These are phyloP conservation scores for Hypoxylon rubiginosum DNA, from an alignment of 2,329 filamentous ascomycete species.

Conservation along the genomic window DNA sequence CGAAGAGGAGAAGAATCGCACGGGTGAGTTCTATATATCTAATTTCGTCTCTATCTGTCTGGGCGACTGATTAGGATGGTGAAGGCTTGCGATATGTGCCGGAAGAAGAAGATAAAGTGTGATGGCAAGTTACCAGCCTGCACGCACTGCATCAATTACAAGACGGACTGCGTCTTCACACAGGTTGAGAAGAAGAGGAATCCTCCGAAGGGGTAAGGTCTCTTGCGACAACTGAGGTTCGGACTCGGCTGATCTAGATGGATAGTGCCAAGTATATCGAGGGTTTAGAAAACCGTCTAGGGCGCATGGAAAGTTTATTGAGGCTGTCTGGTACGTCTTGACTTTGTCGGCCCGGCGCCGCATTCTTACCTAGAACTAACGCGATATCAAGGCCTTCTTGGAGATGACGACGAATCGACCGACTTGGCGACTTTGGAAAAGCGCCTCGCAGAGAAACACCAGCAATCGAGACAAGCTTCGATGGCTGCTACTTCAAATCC, in stretches of 20 bases:
- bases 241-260: slow-evolving; percentile 22
- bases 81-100: slow-evolving; percentile 93
- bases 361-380: slow-evolving; percentile 44
- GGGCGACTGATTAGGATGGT: slow-evolving; percentile 30
- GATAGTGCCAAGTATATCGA: slow-evolving; percentile 95
- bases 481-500: slow-evolving; percentile 63
- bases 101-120: slow-evolving; percentile 80
- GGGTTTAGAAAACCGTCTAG: slow-evolving; percentile 91
- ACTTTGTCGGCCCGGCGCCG: slow-evolving; percentile 10
- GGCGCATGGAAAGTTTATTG: slow-evolving; percentile 94
- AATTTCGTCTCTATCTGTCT: slow-evolving; percentile 11
- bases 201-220: slow-evolving; percentile 89
- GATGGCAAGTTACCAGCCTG: slow-evolving; percentile 96
- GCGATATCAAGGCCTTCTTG: slow-evolving; percentile 72
- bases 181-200: slow-evolving; percentile 99
- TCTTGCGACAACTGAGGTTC: slow-evolving; percentile 16
- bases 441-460: slow-evolving; percentile 71
- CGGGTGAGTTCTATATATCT: slow-evolving; percentile 69
- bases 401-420: slow-evolving; percentile 87
- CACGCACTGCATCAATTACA: slow-evolving; percentile 97
- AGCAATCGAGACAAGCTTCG: slow-evolving; percentile 65
- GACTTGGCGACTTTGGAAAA: slow-evolving; percentile 91
- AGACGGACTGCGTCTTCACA: slow-evolving; percentile 97
- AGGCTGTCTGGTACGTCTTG: slow-evolving; percentile 76
- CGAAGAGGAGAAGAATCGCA: slow-evolving; percentile 90